phyloP scores from a whole-genome alignment of 306 rosid species.

The peach (Prunus persica) region DNA sequence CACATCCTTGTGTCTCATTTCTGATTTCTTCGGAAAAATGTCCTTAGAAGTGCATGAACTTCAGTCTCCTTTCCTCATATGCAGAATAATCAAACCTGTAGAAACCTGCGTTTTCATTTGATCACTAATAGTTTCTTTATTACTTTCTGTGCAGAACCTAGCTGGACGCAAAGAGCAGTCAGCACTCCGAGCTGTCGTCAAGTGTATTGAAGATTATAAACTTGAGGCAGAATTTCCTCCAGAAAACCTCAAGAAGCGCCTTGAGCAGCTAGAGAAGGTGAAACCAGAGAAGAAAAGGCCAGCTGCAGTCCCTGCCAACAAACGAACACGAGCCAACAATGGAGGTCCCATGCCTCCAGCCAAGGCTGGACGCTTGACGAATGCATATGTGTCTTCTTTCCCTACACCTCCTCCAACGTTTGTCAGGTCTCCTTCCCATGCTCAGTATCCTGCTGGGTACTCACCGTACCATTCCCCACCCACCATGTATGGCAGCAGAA shows the following conservation, averaged over 20 bases:
- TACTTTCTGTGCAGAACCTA: conserved; percentile 56
- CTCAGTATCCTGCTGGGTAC: conserved; percentile 85
- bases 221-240: conserved; percentile 86
- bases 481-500: conserved; percentile 91
- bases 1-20: background rate
- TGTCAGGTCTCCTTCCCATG: conserved; percentile 90
- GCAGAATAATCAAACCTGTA: background rate
- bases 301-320: conserved; percentile 83
- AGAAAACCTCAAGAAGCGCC: conserved; percentile 90
- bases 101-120: conserved; percentile 21
- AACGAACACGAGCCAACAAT: conserved; percentile 85
- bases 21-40: background rate
- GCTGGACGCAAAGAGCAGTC: conserved; percentile 98
- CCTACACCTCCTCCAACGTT: conserved; percentile 84
- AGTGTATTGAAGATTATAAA: conserved; percentile 95
- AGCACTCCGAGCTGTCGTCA: conserved; percentile 84
- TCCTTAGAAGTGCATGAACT: background rate
- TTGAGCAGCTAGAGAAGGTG: conserved; percentile 94
- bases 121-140: conserved; percentile 14
- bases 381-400: conserved; percentile 96
- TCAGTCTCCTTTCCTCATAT: background rate
- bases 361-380: conserved; percentile 97
- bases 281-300: conserved; percentile 89
- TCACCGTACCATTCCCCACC: conserved; percentile 96
- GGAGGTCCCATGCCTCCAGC: conserved; percentile 99